phyloP scores from a whole-genome alignment of 1,139 yeast species.

The Geotrichum australiense region DNA sequence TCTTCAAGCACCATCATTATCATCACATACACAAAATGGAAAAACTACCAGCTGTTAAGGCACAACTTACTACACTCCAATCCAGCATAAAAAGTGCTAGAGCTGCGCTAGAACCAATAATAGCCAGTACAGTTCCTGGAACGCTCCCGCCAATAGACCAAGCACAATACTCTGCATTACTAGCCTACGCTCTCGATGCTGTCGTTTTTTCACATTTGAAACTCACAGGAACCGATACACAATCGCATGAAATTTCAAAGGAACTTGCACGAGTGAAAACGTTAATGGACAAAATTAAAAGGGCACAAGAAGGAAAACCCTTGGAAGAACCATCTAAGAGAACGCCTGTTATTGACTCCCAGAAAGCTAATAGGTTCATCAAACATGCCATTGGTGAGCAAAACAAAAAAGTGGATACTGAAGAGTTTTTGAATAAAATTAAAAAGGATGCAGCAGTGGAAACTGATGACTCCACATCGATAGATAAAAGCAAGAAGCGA shows the following conservation, averaged over 20 bases:
- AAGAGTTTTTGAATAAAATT: slow-evolving; percentile 16
- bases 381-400: slow-evolving; percentile 40
- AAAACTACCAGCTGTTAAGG: slow-evolving; percentile 23
- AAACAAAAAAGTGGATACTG: slow-evolving; percentile 11
- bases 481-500: too few relatives aligned
- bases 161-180: slow-evolving; percentile 32
- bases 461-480: too few relatives aligned
- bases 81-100: slow-evolving; percentile 1
- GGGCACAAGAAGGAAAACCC: slow-evolving; percentile 6
- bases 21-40: slow-evolving; percentile 28
- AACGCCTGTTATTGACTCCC: slow-evolving; percentile 28
- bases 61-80: slow-evolving; percentile 27
- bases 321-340: slow-evolving; percentile 17
- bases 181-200: slow-evolving; percentile 39
- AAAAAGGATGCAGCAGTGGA: slow-evolving; percentile 7
- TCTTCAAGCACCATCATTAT: too few relatives aligned
- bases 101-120: neutral
- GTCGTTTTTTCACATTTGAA: slow-evolving; percentile 53
- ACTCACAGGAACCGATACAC: slow-evolving; percentile 51
- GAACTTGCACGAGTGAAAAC: slow-evolving; percentile 66
- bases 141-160: slow-evolving; percentile 30
- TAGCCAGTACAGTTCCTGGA: slow-evolving; percentile 23
- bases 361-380: slow-evolving; percentile 41
- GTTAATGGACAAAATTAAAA: slow-evolving; percentile 51
- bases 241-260: slow-evolving; percentile 54